Conservation (phyloP, 345 rosid species). For the Laguncularia racemosa region DNA sequence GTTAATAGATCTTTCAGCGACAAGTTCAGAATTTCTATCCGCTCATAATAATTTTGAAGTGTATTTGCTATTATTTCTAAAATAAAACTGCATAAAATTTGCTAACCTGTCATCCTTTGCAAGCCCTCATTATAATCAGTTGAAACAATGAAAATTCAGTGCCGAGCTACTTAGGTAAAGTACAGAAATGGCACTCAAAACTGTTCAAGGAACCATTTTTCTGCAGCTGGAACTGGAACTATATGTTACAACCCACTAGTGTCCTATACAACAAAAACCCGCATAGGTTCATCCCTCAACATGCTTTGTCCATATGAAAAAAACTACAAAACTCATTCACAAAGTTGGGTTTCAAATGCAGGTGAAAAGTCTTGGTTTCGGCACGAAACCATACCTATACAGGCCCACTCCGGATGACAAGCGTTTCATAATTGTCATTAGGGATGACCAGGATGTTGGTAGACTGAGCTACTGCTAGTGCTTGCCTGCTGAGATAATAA, state of each 20-base stretch:
- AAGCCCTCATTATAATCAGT: too few species aligned
- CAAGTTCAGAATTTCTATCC: too few species aligned
- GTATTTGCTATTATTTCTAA: too few species aligned
- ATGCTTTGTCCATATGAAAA: constrained; percentile 5
- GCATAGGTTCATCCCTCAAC: constrained; percentile 5
- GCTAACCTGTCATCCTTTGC: too few species aligned
- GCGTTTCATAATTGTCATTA: constrained; percentile 6
- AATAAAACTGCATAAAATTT: too few species aligned
- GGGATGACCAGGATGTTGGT: constrained; percentile 33
- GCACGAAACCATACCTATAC: constrained; percentile 20
- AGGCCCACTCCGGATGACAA: constrained; percentile 11
- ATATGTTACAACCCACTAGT: constrained; percentile 38
- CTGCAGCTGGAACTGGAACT: constrained; percentile 21
- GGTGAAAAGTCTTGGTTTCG: constrained; percentile 10
- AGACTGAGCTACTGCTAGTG: constrained; percentile 52
- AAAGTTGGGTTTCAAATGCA: constrained; percentile 22
- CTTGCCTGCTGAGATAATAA: constrained; percentile 47
- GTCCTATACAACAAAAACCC: constrained; percentile 43
- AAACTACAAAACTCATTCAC: constrained; percentile 46
- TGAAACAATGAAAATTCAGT: too few species aligned
- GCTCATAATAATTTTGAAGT: too few species aligned
- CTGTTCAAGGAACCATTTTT: neutral
- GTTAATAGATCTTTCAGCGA: too few species aligned
- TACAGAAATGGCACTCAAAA: neutral
- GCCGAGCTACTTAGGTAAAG: neutral